phyloP scores from a whole-genome alignment of 1,139 yeast species.

The Debaryomyces coudertii region DNA sequence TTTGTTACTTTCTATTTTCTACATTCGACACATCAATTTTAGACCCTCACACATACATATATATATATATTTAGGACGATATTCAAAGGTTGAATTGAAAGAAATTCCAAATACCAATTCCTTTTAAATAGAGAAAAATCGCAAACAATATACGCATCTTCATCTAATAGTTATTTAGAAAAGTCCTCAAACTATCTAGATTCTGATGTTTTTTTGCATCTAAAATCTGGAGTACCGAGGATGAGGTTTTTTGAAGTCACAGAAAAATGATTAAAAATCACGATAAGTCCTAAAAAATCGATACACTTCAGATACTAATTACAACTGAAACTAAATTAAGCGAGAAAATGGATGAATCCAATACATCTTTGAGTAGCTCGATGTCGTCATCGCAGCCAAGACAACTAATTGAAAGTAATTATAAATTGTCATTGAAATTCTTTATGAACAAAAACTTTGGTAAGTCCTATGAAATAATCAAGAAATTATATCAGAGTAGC shows the following conservation, averaged over 20 bases:
- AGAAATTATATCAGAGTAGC: constrained; percentile 26
- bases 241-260: not conserved
- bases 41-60: too few species aligned
- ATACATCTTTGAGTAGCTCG: constrained; percentile 3
- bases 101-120: too few species aligned
- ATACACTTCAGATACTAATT: not conserved
- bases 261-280: not conserved
- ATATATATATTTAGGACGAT: too few species aligned
- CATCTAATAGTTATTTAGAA: too few species aligned
- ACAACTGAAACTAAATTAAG: not conserved
- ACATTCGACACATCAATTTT: too few species aligned
- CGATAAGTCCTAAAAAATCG: not conserved
- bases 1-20: too few species aligned
- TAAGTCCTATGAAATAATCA: constrained; percentile 35
- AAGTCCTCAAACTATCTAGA: too few species aligned
- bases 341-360: constrained; percentile 5
- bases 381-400: constrained; percentile 7
- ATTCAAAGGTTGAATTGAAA: too few species aligned
- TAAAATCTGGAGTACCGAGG: constrained; percentile 2
- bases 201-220: constrained; percentile 1
- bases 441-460: constrained; percentile 44
- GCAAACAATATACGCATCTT: too few species aligned
- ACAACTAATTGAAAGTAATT: constrained; percentile 26
- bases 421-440: constrained; percentile 42
- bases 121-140: too few species aligned